Evolutionary conservation across 148 eudicot genomes (phyloP).

Genomic region (Polygonum maritimum): DNA sequence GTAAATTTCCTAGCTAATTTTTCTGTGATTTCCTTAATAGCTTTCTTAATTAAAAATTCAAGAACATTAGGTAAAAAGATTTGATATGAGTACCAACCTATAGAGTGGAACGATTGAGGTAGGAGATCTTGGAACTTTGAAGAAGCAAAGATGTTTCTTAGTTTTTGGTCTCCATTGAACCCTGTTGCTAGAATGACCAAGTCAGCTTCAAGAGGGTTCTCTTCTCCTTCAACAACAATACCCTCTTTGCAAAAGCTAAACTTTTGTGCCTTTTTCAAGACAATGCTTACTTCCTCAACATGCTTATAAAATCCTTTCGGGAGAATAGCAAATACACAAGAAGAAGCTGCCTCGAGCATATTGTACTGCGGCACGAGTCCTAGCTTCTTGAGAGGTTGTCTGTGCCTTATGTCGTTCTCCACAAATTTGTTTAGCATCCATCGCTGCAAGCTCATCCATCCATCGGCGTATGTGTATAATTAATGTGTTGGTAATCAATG

Average conservation of each 20-base stretch:
- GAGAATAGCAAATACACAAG: not conserved
- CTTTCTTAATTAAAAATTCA: not conserved
- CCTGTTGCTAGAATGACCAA: slow-evolving; percentile 63
- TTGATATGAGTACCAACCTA: slow-evolving; percentile 24
- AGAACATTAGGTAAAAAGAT: not conserved
- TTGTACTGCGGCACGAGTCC: not conserved
- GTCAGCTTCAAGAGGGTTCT: slow-evolving; percentile 29
- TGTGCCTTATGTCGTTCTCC: not conserved
- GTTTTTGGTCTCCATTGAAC: slow-evolving; percentile 39
- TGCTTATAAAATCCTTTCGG: not conserved
- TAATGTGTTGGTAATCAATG: too few species aligned
- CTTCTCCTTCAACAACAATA: slow-evolving; percentile 20
- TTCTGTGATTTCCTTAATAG: too few species aligned
- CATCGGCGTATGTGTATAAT: too few species aligned
- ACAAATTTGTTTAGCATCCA: not conserved
- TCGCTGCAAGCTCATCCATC: not conserved
- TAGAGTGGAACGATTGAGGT: slow-evolving; percentile 28
- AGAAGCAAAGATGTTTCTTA: slow-evolving; percentile 33
- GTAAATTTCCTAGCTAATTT: too few species aligned
- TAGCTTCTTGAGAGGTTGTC: not conserved
- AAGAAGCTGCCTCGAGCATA: not conserved
- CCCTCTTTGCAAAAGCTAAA: slow-evolving; percentile 22
- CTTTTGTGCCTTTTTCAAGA: not conserved
- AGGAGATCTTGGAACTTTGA: slow-evolving; percentile 25
- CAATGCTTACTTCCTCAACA: not conserved